Conservation (phyloP, 2,329 filamentous ascomycete genomes). For the Ceratocystis ficicola region DNA sequence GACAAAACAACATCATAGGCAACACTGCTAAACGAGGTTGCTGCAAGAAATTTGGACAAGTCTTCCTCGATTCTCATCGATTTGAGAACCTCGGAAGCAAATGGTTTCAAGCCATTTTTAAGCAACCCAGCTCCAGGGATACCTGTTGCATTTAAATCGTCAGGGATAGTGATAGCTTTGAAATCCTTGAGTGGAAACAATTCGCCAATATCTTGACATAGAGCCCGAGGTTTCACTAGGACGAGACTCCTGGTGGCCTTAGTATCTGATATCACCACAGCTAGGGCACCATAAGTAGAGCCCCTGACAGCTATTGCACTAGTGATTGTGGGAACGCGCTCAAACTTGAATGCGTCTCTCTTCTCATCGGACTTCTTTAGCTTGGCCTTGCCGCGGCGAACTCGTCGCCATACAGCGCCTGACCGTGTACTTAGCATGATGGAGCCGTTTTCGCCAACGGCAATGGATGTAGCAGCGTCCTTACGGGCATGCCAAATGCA, state of each 20-base stretch:
- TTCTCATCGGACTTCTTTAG: constrained; percentile 44
- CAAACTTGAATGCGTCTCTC: constrained; percentile 88
- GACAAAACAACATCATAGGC: constrained; percentile 37
- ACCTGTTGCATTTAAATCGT: constrained; percentile 34
- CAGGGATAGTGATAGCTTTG: constrained; percentile 33
- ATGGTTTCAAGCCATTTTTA: constrained; percentile 38
- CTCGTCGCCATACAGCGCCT: constrained; percentile 83
- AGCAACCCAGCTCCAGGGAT: constrained; percentile 28
- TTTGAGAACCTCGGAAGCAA: constrained; percentile 44
- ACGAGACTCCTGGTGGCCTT: constrained; percentile 66
- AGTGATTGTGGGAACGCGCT: constrained; percentile 77
- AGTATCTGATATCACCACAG: constrained; percentile 72
- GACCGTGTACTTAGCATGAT: constrained; percentile 89
- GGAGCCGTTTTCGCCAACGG: constrained; percentile 81
- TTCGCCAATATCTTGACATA: constrained; percentile 63
- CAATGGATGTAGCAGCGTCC: constrained; percentile 73
- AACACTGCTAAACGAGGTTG: constrained; percentile 31
- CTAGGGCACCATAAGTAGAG: constrained; percentile 81
- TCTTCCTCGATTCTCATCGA: constrained; percentile 57
- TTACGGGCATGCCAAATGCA: constrained; percentile 85
- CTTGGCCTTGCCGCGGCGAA: constrained; percentile 71
- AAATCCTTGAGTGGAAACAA: constrained; percentile 58
- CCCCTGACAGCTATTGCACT: constrained; percentile 73
- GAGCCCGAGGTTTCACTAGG: constrained; percentile 48
- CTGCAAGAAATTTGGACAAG: constrained; percentile 39